These are phyloP conservation scores for Ulota crispa DNA, from an alignment of 225 moss, liverwort and hornwort species.

Conservation along the genomic window DNA sequence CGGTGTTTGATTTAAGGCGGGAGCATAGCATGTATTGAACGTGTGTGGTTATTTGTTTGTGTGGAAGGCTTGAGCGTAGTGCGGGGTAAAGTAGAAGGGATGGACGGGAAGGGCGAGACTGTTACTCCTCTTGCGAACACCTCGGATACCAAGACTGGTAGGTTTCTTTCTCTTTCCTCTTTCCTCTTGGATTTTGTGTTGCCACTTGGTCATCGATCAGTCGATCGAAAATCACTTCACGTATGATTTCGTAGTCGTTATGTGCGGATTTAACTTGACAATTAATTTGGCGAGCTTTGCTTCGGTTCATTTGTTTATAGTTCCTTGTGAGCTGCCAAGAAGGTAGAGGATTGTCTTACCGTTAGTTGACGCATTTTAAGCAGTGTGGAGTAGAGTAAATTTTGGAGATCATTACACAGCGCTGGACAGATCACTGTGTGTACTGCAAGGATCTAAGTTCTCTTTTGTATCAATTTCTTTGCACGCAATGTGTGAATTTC, in stretches of 20 bases:
- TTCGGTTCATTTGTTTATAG: not conserved
- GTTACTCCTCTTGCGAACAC: not conserved
- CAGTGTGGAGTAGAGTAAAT: not conserved
- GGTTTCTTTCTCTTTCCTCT: not conserved
- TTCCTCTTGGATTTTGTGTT: not conserved
- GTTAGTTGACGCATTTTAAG: not conserved
- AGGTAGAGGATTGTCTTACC: not conserved
- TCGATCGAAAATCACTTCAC: not conserved
- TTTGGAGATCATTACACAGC: not conserved
- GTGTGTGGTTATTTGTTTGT: constrained; percentile 1
- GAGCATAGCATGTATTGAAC: constrained; percentile 25
- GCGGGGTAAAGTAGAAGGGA: not conserved
- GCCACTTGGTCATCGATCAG: not conserved
- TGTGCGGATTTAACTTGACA: not conserved
- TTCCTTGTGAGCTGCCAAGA: not conserved
- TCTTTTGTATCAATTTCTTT: not conserved
- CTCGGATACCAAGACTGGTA: not conserved
- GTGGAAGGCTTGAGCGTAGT: constrained; percentile 21
- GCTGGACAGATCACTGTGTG: not conserved
- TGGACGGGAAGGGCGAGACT: constrained; percentile 26
- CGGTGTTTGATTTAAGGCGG: not conserved
- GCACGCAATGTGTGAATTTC: not conserved
- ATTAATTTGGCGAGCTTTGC: not conserved
- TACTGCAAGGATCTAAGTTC: not conserved
- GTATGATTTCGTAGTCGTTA: not conserved